phyloP scores from a whole-genome alignment of 1,284 basidiomycete species.

The Melanopsichium pennsylvanicum region DNA sequence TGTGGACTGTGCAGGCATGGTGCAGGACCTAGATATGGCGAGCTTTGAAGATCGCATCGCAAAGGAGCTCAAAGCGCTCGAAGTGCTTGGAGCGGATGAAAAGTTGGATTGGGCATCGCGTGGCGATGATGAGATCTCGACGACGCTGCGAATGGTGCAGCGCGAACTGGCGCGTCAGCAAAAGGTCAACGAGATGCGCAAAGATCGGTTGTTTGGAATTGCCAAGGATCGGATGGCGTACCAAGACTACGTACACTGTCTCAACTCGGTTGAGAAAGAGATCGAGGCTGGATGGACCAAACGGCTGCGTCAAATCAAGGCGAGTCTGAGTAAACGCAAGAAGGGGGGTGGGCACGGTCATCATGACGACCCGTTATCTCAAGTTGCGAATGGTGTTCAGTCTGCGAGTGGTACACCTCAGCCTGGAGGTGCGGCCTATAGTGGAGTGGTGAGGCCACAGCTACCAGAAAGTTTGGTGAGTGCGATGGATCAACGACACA shows the following conservation, averaged over 20 bases:
- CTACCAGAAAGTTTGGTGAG: constrained; percentile 53
- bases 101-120: constrained; percentile 61
- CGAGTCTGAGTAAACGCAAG: constrained; percentile 60
- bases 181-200: constrained; percentile 82
- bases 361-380: constrained; percentile 31
- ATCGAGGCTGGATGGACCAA: constrained; percentile 63
- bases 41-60: constrained; percentile 70
- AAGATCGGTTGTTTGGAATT: constrained; percentile 75
- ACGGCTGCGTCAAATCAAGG: constrained; percentile 60
- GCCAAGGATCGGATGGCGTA: constrained; percentile 88
- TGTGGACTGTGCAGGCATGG: constrained; percentile 18
- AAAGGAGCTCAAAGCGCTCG: constrained; percentile 70
- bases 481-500: constrained; percentile 52
- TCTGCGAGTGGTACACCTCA: constrained; percentile 33
- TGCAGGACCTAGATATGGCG: constrained; percentile 67
- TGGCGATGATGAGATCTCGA: constrained; percentile 86
- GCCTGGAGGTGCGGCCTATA: constrained; percentile 28
- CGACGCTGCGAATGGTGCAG: constrained; percentile 86
- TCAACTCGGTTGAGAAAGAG: constrained; percentile 62
- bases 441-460: constrained; percentile 54
- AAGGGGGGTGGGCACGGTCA: constrained; percentile 45
- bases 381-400: constrained; percentile 26
- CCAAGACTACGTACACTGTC: constrained; percentile 68
- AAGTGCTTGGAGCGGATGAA: constrained; percentile 69
- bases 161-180: constrained; percentile 79